These are phyloP conservation scores for Neocatenulostroma microsporum DNA, from an alignment of 2,329 filamentous ascomycete genomes.

Conservation along the genomic window DNA sequence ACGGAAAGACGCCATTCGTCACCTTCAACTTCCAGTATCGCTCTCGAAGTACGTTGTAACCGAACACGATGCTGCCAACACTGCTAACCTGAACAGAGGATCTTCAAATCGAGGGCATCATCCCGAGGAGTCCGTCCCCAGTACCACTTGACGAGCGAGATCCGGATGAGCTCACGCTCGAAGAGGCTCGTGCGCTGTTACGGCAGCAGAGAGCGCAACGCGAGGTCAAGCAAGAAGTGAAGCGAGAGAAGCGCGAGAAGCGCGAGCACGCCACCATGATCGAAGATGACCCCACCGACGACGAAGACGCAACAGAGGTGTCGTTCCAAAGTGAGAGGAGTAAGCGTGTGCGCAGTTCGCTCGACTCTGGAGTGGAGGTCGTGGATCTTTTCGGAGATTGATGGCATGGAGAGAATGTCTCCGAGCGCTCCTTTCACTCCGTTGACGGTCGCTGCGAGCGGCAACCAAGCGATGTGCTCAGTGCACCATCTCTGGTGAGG, in stretches of 20 bases:
- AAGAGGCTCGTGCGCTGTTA: conserved; percentile 20
- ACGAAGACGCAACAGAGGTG: conserved; percentile 17
- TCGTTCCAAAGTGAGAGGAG: conserved; percentile 5
- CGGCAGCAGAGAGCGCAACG: conserved; percentile 10
- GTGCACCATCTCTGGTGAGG: no score
- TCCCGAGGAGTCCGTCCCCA: conserved; percentile 19
- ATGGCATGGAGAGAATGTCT: neutral
- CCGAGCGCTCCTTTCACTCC: no score
- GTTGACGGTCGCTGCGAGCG: no score
- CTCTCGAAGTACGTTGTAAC: conserved; percentile 19
- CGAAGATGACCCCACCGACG: conserved; percentile 13
- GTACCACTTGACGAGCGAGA: conserved; percentile 22
- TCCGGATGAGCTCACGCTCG: conserved; percentile 16
- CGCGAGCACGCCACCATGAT: conserved; percentile 14
- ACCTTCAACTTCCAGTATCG: conserved; percentile 22
- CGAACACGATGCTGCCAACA: conserved; percentile 7
- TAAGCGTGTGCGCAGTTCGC: conserved; percentile 9
- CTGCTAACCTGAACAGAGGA: conserved; percentile 21
- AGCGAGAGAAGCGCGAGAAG: conserved; percentile 13
- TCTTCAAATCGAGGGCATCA: conserved; percentile 23
- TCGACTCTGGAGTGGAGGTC: conserved; percentile 16
- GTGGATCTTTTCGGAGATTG: conserved; percentile 21
- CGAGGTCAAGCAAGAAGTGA: conserved; percentile 3
- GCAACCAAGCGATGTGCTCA: no score
- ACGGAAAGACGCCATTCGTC: conserved; percentile 15